Conservation (phyloP, 192 early-diverging fungal species). For the Coemansia sp. region DNA sequence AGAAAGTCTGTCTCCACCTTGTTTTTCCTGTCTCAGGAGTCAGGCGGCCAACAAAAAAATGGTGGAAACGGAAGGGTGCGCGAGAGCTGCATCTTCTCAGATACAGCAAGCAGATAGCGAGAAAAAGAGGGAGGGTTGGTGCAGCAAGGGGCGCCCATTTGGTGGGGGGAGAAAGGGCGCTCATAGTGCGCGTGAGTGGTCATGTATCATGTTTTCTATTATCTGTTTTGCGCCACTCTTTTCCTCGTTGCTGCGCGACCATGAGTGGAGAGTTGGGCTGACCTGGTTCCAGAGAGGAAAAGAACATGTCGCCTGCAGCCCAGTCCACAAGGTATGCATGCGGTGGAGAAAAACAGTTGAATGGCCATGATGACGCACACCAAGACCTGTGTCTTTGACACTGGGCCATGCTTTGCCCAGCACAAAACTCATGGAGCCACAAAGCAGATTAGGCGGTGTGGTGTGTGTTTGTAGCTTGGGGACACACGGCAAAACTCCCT, state of each 20-base stretch:
- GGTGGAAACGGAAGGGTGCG: neutral
- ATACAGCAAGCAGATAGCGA: neutral
- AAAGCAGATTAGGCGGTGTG: neutral
- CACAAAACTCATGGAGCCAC: neutral
- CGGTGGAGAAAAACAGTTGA: neutral
- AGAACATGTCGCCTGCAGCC: neutral
- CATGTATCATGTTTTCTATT: neutral
- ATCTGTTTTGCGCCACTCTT: neutral
- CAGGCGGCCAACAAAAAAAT: neutral
- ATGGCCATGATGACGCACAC: neutral
- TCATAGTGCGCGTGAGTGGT: neutral
- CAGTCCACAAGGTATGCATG: neutral
- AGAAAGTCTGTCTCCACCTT: neutral
- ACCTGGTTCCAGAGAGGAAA: neutral
- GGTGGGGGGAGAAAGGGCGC: neutral
- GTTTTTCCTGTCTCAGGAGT: neutral
- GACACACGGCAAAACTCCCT: neutral
- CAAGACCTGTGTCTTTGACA: neutral
- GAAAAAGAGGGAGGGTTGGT: neutral
- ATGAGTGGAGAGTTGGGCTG: neutral
- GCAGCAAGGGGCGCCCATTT: neutral
- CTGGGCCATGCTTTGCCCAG: neutral
- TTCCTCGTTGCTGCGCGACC: neutral
- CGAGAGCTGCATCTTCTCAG: slow-evolving; percentile 4
- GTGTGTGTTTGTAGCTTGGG: neutral